phyloP scores from a whole-genome alignment of 345 rosid genomes.

The Boechera divaricarpa region DNA sequence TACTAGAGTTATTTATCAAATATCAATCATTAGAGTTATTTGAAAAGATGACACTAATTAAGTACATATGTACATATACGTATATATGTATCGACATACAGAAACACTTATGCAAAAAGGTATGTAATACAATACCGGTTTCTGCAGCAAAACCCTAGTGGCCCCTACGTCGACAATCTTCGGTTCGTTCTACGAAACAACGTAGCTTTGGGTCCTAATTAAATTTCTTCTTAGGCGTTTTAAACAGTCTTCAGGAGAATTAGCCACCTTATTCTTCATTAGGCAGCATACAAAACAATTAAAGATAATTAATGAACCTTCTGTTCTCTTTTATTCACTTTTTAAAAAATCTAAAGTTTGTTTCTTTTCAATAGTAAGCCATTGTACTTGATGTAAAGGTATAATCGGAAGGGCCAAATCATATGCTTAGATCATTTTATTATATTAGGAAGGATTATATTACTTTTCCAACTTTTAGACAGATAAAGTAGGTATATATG shows the following conservation, averaged over 20 bases:
- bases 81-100: neutral
- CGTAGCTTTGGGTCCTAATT: neutral
- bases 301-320: neutral
- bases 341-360: neutral
- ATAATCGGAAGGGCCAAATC: conserved; percentile 4
- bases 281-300: neutral
- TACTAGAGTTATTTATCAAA: neutral
- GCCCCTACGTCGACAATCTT: neutral
- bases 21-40: neutral
- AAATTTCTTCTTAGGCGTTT: neutral
- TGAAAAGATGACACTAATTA: neutral
- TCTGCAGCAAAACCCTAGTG: neutral
- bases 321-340: conserved; percentile 9
- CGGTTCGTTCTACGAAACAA: neutral
- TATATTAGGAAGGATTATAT: neutral
- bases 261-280: neutral
- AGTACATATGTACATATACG: neutral
- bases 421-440: conserved; percentile 1
- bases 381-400: conserved; percentile 21
- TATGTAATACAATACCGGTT: neutral
- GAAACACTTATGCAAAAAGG: neutral
- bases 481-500: too few species aligned
- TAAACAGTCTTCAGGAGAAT: neutral
- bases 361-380: conserved; percentile 3
- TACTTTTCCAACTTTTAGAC: too few species aligned